Evolutionary conservation across 108 stramenopile genomes (phyloP).

Genomic region (Parietichytrium sp.): DNA sequence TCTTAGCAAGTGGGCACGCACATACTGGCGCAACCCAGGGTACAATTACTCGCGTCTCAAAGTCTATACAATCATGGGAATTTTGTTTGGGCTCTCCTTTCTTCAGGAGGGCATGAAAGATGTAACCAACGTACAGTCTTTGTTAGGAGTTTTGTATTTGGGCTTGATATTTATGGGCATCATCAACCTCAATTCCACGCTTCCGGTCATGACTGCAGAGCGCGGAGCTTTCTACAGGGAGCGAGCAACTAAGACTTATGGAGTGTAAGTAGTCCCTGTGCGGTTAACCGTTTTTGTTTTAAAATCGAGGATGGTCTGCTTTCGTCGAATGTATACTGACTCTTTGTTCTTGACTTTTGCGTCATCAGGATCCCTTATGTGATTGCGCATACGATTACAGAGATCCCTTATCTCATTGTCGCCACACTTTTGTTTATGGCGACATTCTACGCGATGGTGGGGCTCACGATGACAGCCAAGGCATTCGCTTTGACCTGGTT

Average conservation of each 20-base stretch:
- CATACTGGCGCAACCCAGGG: conserved; percentile 40
- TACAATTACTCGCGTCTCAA: conserved; percentile 26
- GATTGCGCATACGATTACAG: not conserved
- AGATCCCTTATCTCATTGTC: not conserved
- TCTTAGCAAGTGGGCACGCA: not conserved
- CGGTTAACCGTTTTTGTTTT: too few relatives aligned
- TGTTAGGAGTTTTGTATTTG: not conserved
- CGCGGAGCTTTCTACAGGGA: conserved; percentile 65
- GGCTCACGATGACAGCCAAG: not conserved
- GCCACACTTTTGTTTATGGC: not conserved
- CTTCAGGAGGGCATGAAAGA: not conserved
- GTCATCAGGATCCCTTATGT: not conserved
- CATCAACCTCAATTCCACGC: conserved; percentile 48
- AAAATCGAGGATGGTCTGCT: too few relatives aligned
- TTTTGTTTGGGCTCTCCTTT: conserved; percentile 39
- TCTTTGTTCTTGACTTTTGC: too few relatives aligned
- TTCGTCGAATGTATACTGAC: too few relatives aligned
- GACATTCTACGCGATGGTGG: conserved; percentile 37
- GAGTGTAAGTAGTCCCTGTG: too few relatives aligned
- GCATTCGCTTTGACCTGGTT: not conserved
- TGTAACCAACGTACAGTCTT: not conserved
- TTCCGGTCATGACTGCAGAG: conserved; percentile 55
- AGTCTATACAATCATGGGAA: not conserved
- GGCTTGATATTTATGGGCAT: conserved; percentile 39
- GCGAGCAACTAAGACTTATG: conserved; percentile 57